Percentiles rank a stretch among this genome's conserved stretches.
phyloP scores from a whole-genome alignment of 139 green algal genomes.

The Coelastrella sp. region DNA sequence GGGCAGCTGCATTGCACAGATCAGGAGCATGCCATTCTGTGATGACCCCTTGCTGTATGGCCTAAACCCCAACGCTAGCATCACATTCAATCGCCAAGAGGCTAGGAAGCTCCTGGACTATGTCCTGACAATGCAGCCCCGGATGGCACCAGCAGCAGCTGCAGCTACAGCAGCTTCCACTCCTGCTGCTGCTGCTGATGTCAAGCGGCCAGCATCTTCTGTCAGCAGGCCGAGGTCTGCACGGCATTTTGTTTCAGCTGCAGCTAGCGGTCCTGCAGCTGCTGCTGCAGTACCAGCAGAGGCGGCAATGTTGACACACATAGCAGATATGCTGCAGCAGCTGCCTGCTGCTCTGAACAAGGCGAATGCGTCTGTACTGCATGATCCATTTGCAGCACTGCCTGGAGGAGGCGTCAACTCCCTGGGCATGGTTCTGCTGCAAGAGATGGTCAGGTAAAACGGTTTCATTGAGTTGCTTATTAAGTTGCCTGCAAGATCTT shows the following conservation, averaged over 20 bases:
- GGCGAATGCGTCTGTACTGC: conserved; percentile 45
- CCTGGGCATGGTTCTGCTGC: conserved; percentile 79
- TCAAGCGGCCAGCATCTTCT: background rate
- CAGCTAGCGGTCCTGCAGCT: background rate
- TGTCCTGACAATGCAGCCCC: conserved; percentile 76
- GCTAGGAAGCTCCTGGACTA: conserved; percentile 58
- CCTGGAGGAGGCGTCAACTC: conserved; percentile 71
- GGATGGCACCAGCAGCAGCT: conserved; percentile 10
- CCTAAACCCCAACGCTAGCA: conserved; percentile 85
- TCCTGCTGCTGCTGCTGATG: too few relatives aligned
- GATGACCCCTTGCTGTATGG: conserved; percentile 82
- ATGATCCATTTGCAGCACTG: conserved; percentile 59
- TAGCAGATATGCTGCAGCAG: conserved; percentile 53
- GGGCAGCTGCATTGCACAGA: conserved; percentile 60
- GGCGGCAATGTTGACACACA: background rate
- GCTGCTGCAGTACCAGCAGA: conserved; percentile 52
- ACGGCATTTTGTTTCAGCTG: background rate
- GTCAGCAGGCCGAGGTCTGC: background rate
- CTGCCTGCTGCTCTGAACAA: conserved; percentile 59
- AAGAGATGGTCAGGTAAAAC: conserved; percentile 31
- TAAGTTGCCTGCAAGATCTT: too few relatives aligned
- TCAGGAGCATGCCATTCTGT: conserved; percentile 59
- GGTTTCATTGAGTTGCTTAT: too few relatives aligned
- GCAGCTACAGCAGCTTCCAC: background rate
- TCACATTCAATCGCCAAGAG: conserved; percentile 75